These are phyloP conservation scores for Neofusicoccum sp. DNA, from an alignment of 2,329 filamentous ascomycete species.

Conservation along the genomic window DNA sequence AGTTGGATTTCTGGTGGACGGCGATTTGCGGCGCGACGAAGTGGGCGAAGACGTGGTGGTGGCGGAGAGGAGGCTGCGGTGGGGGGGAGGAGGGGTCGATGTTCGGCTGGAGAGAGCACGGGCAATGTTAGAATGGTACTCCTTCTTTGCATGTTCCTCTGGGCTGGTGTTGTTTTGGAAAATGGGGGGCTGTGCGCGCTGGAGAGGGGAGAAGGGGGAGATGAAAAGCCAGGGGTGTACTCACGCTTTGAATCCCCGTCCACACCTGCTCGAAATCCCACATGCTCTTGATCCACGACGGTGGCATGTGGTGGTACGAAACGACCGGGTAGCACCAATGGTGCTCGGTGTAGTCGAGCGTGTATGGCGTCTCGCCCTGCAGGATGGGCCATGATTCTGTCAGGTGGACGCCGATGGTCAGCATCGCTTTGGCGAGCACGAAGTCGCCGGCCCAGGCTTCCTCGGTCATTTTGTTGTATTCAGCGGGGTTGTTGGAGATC, in stretches of 20 bases:
- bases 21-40: constrained; percentile 34
- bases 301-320: constrained; percentile 44
- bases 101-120: no score
- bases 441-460: constrained; percentile 45
- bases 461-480: constrained; percentile 41
- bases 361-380: constrained; percentile 48
- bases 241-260: constrained; percentile 25
- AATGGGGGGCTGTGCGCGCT: constrained; percentile 21
- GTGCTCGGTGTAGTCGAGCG: constrained; percentile 40
- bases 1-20: constrained; percentile 25
- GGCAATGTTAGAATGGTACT: no score
- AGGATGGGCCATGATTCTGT: constrained; percentile 48
- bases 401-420: constrained; percentile 39
- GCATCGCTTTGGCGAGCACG: constrained; percentile 41
- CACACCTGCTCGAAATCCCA: constrained; percentile 45
- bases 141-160: no score
- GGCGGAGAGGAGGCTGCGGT: constrained; percentile 37
- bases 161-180: constrained; percentile 24
- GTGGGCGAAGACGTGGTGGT: constrained; percentile 40
- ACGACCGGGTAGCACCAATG: constrained; percentile 49
- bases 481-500: constrained; percentile 25
- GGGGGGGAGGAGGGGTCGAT: no score
- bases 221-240: neutral
- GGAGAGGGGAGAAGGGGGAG: neutral
- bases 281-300: constrained; percentile 39